Base-by-base conservation (phyloP, 768 basidiomycete genomes). In the Kwoniella pini region DNA sequence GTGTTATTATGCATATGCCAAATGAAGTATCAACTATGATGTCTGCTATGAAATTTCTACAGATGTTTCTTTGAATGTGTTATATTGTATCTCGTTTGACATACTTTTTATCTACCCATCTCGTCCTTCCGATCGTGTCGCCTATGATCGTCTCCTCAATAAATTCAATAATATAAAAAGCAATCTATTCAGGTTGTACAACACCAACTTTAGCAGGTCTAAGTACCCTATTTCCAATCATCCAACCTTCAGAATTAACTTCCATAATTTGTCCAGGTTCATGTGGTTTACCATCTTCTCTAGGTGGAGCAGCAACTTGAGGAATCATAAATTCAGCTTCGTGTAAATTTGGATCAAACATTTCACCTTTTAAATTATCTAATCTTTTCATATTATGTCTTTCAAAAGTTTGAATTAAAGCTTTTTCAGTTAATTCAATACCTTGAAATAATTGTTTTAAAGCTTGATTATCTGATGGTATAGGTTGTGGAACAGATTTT, bases 191-290 rank as follows among this genome's bases (percentile, higher is more conserved):
- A 7, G 68, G 64, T 80, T 91, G 89, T 17, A 87, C 93, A 26
- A 97, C 94, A 57, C 95, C 96, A 58, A 98, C 96, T 81, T 97
- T 92, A 21, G 96, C 93, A 3, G 96, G 91, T 57, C 96, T 85
- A 77, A 99, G 80, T 57, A 94, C 85, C 63, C 96, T 85, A 67
- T 91, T 90, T 81, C 95, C 96, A 81, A 99, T 92, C 81, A 83
- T 91, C 81, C 91, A 98, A 3, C 93, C 94, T 56, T 82, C 82
- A 82, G 95, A 93, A 77, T 89, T 88, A 76, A 89, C 90, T 75
- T 95, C 90, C 45, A 96, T 83, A 31, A 98, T 88, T 2, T 88
- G 88, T 13, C 95, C 95, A 0, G 91, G 86, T 6, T 60, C 69
- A 51, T 63, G 68, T 24, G 59, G 51, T 26, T 45, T 46, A n/a